Conservation (phyloP, 805 yeast species). For the Lachancea meyersii region DNA sequence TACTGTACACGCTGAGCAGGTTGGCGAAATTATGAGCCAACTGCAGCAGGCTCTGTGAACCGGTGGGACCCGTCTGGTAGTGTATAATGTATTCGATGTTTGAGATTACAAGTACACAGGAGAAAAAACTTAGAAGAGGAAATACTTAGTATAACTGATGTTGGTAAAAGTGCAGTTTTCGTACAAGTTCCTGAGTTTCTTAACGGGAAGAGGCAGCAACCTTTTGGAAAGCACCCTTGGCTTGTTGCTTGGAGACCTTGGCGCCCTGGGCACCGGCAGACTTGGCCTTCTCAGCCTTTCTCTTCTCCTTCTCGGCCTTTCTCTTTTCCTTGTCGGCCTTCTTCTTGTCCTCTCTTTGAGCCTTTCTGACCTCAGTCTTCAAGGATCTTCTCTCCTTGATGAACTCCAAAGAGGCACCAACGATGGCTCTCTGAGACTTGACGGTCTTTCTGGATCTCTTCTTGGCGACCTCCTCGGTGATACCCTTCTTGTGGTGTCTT, state of each 20-base stretch:
- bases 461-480: constrained; percentile 96
- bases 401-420: constrained; percentile 97
- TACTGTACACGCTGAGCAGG: not conserved
- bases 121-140: constrained; percentile 7
- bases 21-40: not conserved
- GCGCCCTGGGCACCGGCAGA: constrained; percentile 69
- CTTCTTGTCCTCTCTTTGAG: constrained; percentile 88
- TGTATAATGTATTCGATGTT: constrained; percentile 3
- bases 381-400: constrained; percentile 95
- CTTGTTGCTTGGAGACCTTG: constrained; percentile 89
- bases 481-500: constrained; percentile 99
- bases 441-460: constrained; percentile 96
- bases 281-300: constrained; percentile 90
- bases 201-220: constrained; percentile 96
- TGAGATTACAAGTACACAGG: constrained; percentile 10
- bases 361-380: constrained; percentile 97
- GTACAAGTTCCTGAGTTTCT: constrained; percentile 13
- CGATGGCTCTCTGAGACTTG: constrained; percentile 98
- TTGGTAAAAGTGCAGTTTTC: constrained; percentile 1
- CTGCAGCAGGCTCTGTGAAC: not conserved
- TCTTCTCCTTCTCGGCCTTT: constrained; percentile 88
- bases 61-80: not conserved
- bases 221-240: constrained; percentile 97
- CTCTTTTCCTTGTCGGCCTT: constrained; percentile 78
- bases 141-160: not conserved